Evolutionary conservation across 1,139 yeast genomes (phyloP).

Genomic region (Spencermartinsiella ligniputridi): DNA sequence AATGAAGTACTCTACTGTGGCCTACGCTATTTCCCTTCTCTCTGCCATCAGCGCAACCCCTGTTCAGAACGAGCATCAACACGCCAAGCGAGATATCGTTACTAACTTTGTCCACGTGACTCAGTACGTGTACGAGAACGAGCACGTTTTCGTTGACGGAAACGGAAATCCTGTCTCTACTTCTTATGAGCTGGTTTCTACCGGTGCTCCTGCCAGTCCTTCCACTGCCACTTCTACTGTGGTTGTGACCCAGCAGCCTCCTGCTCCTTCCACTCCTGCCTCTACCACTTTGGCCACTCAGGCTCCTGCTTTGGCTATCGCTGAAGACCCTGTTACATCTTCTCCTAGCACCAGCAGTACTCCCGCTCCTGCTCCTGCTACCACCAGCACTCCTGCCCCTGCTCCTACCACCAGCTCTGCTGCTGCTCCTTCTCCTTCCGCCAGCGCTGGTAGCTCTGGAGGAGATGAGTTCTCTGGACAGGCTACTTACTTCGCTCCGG

Average conservation of each 20-base stretch:
- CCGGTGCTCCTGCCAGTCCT: constrained; percentile 19
- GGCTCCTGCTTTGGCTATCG: constrained; percentile 13
- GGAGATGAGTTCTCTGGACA: constrained; percentile 41
- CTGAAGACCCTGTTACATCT: constrained; percentile 15
- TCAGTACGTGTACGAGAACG: constrained; percentile 31
- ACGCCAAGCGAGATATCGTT: constrained; percentile 29
- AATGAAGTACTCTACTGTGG: constrained; percentile 16
- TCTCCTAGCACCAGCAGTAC: constrained; percentile 13
- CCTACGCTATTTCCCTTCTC: constrained; percentile 9
- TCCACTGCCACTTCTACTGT: constrained; percentile 11
- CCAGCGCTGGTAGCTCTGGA: constrained; percentile 27
- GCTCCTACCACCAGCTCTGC: constrained; percentile 24
- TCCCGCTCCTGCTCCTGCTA: constrained; percentile 10
- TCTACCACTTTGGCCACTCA: constrained; percentile 12
- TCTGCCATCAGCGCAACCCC: constrained; percentile 13
- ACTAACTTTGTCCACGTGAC: constrained; percentile 33
- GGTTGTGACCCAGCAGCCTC: constrained; percentile 6
- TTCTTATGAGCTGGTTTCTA: constrained; percentile 24
- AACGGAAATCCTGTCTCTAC: constrained; percentile 33
- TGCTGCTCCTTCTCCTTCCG: constrained; percentile 20
- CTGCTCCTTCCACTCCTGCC: constrained; percentile 13
- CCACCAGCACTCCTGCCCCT: constrained; percentile 18
- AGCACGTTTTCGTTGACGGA: constrained; percentile 33
- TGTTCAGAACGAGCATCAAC: not conserved
- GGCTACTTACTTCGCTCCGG: constrained; percentile 57